Percentiles rank a stretch among this genome's conserved stretches.
These are phyloP conservation scores for Trichophyton mentagrophytes DNA, from an alignment of 2,329 filamentous ascomycete genomes.

Conservation along the genomic window DNA sequence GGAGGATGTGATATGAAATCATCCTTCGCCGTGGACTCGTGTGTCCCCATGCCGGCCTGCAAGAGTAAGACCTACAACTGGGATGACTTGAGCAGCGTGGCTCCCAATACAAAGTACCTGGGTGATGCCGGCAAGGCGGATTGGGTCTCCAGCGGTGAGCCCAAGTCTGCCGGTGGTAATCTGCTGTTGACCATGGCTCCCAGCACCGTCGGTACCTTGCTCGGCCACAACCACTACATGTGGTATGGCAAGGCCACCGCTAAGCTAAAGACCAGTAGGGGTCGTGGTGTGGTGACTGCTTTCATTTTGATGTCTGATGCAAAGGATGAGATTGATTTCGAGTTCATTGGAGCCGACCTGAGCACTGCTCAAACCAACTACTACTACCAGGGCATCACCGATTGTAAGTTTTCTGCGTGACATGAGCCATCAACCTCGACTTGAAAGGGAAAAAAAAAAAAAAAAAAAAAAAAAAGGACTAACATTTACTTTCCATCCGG, in stretches of 20 bases:
- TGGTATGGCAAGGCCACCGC: conserved; percentile 95
- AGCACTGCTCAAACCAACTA: conserved; percentile 78
- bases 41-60: conserved; percentile 74
- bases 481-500: conserved; percentile 2
- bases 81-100: conserved; percentile 55
- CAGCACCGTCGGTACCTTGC: conserved; percentile 70
- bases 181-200: conserved; percentile 81
- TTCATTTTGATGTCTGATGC: conserved; percentile 93
- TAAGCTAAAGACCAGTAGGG: conserved; percentile 70
- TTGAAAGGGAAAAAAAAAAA: too few species aligned
- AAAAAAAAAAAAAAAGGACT: too few species aligned
- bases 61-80: conserved; percentile 61
- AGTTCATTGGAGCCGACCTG: conserved; percentile 77
- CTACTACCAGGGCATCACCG: conserved; percentile 86
- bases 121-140: conserved; percentile 68
- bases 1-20: conserved; percentile 85
- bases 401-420: conserved; percentile 51
- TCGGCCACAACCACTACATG: conserved; percentile 76
- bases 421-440: not conserved
- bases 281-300: conserved; percentile 82
- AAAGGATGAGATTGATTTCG: conserved; percentile 97
- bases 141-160: conserved; percentile 77
- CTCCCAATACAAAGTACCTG: conserved; percentile 66
- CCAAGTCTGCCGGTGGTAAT: conserved; percentile 48
- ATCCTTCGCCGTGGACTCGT: conserved; percentile 73